Base-by-base conservation (phyloP, 2,329 filamentous ascomycete genomes). In the Trichoderma gracile region DNA sequence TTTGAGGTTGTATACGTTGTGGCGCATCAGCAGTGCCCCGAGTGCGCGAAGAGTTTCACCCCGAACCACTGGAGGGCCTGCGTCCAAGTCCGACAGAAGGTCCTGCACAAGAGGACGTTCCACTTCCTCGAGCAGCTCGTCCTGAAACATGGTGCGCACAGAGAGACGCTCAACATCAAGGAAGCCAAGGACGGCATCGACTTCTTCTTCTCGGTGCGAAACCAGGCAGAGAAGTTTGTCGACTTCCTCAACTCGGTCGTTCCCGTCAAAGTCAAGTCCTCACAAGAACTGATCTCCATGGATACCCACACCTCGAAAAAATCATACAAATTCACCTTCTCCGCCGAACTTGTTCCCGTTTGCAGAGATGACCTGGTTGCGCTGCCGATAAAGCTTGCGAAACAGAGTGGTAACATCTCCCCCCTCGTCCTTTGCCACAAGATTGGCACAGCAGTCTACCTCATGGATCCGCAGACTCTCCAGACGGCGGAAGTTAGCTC, bases 281-380 rank as follows among this genome's bases (percentile, higher is more conserved):
- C 79, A 7, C 77, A 96, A 73, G 91, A 97, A 76, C 84, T 98
- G 53, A 98, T 99, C 71, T 97, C 93, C 5, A 88, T 92, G 80
- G 94, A 99, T 77, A 86, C 89, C 14, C 95, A 99, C 78, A 97
- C 93, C 0, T 91, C 90, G 17, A 90, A 89, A 66, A 95, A 92
- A 78, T 93, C 89, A 40, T 98, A 94, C 85, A 99, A 99, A 77
- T 97, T 97, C 79, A 89, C 91, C 52, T 98, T 88, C 78, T 96
- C 93, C 0, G 87, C 90, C 61, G 92, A 97, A 74, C 78, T 99
- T 55, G 89, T 98, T 27, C 95, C 95, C 1, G 93, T 99, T 56
- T 98, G 95, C 82, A 97, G 97, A 78, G 95, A 99, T 71, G 95
- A 99, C 74, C 82, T 99, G 30, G 92, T 99, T n/a, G 93, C 92